These are phyloP conservation scores for Coniferiporia sulphurascens DNA, from an alignment of 1,284 basidiomycete species.

Conservation along the genomic window DNA sequence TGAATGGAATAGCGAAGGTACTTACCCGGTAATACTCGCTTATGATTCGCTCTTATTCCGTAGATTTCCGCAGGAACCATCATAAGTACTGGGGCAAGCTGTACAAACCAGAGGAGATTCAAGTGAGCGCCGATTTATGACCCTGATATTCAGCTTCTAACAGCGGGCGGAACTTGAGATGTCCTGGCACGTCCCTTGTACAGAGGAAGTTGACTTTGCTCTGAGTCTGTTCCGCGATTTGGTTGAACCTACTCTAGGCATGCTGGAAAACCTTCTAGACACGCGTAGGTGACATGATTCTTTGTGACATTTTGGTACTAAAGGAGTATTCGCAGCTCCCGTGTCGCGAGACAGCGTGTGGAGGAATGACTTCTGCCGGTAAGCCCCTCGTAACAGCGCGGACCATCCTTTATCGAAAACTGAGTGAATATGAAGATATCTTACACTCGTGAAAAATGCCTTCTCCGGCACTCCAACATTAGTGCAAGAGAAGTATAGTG, in stretches of 20 bases:
- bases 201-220: conserved; percentile 72
- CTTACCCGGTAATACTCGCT: background rate
- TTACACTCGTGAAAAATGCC: conserved; percentile 62
- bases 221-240: conserved; percentile 70
- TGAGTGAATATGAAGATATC: conserved; percentile 35
- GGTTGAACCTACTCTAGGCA: conserved; percentile 59
- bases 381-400: conserved; percentile 18
- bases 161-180: conserved; percentile 44
- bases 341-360: conserved; percentile 56
- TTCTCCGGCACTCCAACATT: conserved; percentile 67
- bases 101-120: conserved; percentile 54
- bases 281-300: conserved; percentile 36
- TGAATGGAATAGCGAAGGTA: conserved; percentile 75
- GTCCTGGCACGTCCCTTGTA: conserved; percentile 72
- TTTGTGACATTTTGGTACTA: conserved; percentile 14
- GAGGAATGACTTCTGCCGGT: conserved; percentile 90
- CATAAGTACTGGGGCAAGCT: conserved; percentile 77
- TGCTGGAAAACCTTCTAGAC: conserved; percentile 58
- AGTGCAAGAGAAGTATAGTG: conserved; percentile 44
- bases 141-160: background rate
- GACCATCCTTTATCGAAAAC: background rate
- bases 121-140: conserved; percentile 33
- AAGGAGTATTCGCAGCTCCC: conserved; percentile 24
- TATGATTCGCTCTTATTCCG: background rate
- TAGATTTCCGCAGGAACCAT: conserved; percentile 71